These are phyloP conservation scores for Picochlorum sp. DNA, from an alignment of 139 green algal genomes.

Conservation along the genomic window DNA sequence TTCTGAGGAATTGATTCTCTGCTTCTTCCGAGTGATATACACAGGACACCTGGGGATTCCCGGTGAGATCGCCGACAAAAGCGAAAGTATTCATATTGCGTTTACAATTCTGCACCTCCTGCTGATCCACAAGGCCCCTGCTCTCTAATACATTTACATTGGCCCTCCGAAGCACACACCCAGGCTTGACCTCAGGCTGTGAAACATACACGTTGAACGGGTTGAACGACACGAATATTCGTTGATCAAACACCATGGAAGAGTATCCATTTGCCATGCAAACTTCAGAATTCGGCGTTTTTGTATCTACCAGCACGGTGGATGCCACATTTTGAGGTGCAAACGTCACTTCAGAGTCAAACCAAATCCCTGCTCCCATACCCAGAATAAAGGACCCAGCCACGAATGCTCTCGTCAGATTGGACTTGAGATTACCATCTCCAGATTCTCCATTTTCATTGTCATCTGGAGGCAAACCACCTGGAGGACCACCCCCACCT, in stretches of 20 bases:
- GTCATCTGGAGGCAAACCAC: background rate
- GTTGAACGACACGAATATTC: constrained; percentile 97
- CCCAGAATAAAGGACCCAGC: constrained; percentile 77
- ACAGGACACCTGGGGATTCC: constrained; percentile 77
- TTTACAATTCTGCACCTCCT: constrained; percentile 81
- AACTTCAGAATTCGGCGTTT: constrained; percentile 84
- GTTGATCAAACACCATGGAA: constrained; percentile 98
- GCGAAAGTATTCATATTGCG: constrained; percentile 98
- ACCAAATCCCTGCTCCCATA: constrained; percentile 47
- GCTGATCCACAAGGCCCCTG: constrained; percentile 64
- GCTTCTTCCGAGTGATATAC: constrained; percentile 97
- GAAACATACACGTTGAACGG: constrained; percentile 96
- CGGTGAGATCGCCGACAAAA: constrained; percentile 90
- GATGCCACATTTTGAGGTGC: constrained; percentile 77
- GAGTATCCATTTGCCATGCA: constrained; percentile 94
- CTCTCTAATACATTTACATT: constrained; percentile 91
- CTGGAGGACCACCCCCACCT: background rate
- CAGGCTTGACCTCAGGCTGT: constrained; percentile 93
- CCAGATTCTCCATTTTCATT: constrained; percentile 5
- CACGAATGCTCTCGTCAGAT: constrained; percentile 51
- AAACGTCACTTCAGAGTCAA: constrained; percentile 62
- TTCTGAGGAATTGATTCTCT: constrained; percentile 73
- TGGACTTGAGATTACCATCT: constrained; percentile 2
- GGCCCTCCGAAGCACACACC: constrained; percentile 84
- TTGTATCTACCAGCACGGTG: constrained; percentile 89